These are phyloP conservation scores for Mycena polygramma DNA, from an alignment of 768 basidiomycete species.

Conservation along the genomic window DNA sequence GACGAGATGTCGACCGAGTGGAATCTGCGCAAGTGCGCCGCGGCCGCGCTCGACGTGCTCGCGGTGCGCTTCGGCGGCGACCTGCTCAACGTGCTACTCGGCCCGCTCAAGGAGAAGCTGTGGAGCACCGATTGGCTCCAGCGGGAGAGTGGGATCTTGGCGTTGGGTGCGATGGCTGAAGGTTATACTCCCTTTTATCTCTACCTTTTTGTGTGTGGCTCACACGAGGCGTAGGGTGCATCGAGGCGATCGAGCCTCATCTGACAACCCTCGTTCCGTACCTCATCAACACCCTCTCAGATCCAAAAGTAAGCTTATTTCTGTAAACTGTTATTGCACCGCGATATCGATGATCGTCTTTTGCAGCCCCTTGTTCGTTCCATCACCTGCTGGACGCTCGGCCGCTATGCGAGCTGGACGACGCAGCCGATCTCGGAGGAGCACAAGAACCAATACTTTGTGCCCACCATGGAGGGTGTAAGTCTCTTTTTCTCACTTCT, in stretches of 20 bases:
- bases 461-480: constrained; percentile 99
- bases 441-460: constrained; percentile 91
- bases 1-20: constrained; percentile 98
- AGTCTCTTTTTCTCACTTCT: constrained; percentile 35
- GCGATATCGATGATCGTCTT: background rate
- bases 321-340: background rate
- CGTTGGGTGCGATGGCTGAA: constrained; percentile 98
- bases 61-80: constrained; percentile 95
- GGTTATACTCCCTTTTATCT: constrained; percentile 58
- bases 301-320: constrained; percentile 79
- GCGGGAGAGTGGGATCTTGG: constrained; percentile 94
- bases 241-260: constrained; percentile 95
- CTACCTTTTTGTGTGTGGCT: constrained; percentile 19
- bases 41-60: constrained; percentile 96
- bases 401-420: constrained; percentile 98
- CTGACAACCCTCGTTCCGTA: constrained; percentile 94
- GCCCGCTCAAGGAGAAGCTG: constrained; percentile 91
- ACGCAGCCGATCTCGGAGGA: constrained; percentile 88
- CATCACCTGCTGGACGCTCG: constrained; percentile 99
- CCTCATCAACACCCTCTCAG: constrained; percentile 89
- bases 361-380: constrained; percentile 88
- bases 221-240: constrained; percentile 76
- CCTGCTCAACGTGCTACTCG: constrained; percentile 87
- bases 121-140: constrained; percentile 96
- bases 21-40: constrained; percentile 98